These are phyloP conservation scores for Syncephalastrum contaminatum DNA, from an alignment of 371 early-diverging fungal genomes.

Conservation along the genomic window DNA sequence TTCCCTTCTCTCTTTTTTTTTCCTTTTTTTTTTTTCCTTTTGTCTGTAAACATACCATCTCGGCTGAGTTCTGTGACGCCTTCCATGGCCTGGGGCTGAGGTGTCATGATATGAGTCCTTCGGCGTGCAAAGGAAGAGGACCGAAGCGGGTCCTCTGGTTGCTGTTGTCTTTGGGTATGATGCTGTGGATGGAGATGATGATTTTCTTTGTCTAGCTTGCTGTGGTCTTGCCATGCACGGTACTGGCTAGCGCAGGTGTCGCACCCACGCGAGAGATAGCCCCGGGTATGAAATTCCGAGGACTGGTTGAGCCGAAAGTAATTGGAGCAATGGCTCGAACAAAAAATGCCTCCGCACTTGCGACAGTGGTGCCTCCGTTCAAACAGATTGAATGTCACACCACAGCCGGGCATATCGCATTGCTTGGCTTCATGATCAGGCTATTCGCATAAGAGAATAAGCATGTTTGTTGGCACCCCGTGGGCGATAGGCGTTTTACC, in stretches of 20 bases:
- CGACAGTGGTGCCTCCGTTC: constrained; percentile 55
- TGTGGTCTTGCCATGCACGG: constrained; percentile 29
- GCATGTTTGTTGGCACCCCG: no score
- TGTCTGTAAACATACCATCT: constrained; percentile 35
- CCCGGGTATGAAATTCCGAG: constrained; percentile 37
- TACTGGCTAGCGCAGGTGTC: constrained; percentile 39
- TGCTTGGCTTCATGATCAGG: constrained; percentile 34
- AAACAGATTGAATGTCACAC: constrained; percentile 40
- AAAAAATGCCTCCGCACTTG: constrained; percentile 51
- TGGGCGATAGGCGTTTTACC: no score
- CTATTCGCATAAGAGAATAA: constrained; percentile 14
- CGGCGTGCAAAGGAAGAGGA: constrained; percentile 11
- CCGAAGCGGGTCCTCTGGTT: constrained; percentile 2
- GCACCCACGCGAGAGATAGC: constrained; percentile 42
- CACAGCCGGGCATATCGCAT: constrained; percentile 33
- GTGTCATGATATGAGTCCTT: constrained; percentile 45
- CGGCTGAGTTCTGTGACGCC: constrained; percentile 48
- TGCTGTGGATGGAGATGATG: constrained; percentile 2
- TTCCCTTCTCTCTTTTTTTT: no score
- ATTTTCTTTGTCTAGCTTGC: constrained; percentile 7
- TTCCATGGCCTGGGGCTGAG: constrained; percentile 51
- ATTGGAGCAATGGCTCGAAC: constrained; percentile 46
- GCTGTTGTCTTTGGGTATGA: constrained; percentile 4
- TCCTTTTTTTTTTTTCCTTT: constrained; percentile 1
- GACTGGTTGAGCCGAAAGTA: constrained; percentile 46